Evolutionary conservation across 139 green algal genomes (phyloP).

Genomic region (Edaphochlamys debaryana): DNA sequence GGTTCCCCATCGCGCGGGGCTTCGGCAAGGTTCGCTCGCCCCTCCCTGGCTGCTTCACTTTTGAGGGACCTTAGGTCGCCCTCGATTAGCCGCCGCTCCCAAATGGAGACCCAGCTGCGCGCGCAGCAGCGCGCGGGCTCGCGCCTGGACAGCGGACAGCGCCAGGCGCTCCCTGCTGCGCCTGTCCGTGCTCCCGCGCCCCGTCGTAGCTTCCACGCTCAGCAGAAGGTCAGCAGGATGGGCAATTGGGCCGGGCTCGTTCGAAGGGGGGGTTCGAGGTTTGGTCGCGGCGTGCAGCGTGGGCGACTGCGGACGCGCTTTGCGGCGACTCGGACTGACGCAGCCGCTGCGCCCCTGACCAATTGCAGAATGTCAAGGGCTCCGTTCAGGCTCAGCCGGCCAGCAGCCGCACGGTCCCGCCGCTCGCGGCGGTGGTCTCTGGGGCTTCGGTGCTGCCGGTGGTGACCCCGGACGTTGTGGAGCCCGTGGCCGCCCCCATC

Average conservation of each 20-base stretch:
- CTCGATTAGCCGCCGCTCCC: too few species aligned
- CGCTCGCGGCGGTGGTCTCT: background rate
- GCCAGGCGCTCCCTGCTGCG: background rate
- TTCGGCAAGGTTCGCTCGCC: too few species aligned
- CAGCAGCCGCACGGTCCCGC: background rate
- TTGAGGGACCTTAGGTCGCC: too few species aligned
- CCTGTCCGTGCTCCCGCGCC: background rate
- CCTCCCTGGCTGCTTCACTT: background rate
- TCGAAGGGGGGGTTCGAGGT: too few species aligned
- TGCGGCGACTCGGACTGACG: too few species aligned
- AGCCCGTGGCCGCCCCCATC: background rate
- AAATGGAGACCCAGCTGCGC: conserved; percentile 34
- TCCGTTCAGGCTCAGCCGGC: background rate
- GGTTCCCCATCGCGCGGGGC: too few species aligned
- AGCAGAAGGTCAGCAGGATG: conserved; percentile 14
- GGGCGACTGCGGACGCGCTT: too few species aligned
- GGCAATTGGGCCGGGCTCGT: too few species aligned
- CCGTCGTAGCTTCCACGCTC: background rate
- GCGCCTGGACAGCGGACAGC: conserved; percentile 19
- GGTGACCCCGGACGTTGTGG: conserved; percentile 1
- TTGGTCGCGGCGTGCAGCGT: too few species aligned
- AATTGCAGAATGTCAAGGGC: conserved; percentile 34
- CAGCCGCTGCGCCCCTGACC: too few species aligned
- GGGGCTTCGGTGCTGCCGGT: conserved; percentile 3
- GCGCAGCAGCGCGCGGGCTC: conserved; percentile 22